phyloP scores from a whole-genome alignment of 208 protist genomes.

The Acanthamoeba lenticulata region DNA sequence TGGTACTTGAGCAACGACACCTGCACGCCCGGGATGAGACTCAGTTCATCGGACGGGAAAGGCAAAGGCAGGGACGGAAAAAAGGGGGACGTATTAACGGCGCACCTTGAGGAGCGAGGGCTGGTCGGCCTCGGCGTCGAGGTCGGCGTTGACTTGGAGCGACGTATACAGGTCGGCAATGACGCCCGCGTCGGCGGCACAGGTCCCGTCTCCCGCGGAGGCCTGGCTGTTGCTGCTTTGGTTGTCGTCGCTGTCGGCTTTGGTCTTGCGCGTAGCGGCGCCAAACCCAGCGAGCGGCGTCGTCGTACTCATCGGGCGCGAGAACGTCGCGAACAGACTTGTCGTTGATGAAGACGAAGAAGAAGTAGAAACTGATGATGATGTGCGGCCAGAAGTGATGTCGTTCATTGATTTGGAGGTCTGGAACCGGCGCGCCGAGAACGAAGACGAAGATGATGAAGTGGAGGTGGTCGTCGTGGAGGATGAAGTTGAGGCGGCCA shows the following conservation, averaged over 20 bases:
- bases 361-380: too few relatives aligned
- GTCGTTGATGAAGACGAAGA: not conserved
- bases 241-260: not conserved
- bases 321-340: slow-evolving; percentile 10
- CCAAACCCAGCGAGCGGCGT: too few relatives aligned
- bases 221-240: not conserved
- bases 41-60: not conserved
- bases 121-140: slow-evolving; percentile 55
- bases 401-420: not conserved
- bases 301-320: too few relatives aligned
- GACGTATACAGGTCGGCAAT: slow-evolving; percentile 57
- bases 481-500: not conserved
- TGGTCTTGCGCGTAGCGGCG: not conserved
- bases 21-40: not conserved
- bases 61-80: not conserved
- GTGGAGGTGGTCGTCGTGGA: not conserved
- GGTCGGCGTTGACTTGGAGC: slow-evolving; percentile 55
- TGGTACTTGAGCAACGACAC: slow-evolving; percentile 37
- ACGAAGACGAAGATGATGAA: not conserved
- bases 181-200: not conserved
- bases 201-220: not conserved
- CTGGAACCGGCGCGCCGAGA: not conserved
- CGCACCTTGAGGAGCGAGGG: not conserved
- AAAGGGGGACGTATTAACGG: not conserved
- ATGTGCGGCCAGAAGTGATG: too few relatives aligned